A percentile compares a stretch with the other conserved stretches of the same genome.
These are phyloP conservation scores for Wallemia ichthyophaga DNA, from an alignment of 1,284 basidiomycete species.

Conservation along the genomic window DNA sequence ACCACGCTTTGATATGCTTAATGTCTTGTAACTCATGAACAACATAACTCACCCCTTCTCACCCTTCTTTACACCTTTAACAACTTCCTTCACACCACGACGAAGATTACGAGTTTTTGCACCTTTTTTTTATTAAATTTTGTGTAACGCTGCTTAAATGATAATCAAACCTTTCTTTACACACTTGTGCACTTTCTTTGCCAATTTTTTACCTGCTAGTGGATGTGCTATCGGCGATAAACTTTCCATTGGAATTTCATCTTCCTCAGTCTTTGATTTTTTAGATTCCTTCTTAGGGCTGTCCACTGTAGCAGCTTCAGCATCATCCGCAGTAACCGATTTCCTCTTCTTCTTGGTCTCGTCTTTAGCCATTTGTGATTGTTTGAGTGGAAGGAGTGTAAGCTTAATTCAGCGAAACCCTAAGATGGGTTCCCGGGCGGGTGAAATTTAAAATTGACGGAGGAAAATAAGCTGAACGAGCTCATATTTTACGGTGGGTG, in stretches of 20 bases:
- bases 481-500: too few relatives aligned
- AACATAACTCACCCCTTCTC: constrained; percentile 45
- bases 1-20: constrained; percentile 29
- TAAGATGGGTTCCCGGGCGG: too few relatives aligned
- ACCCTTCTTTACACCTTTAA: constrained; percentile 79
- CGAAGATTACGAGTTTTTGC: constrained; percentile 76
- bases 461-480: too few relatives aligned
- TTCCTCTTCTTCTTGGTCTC: constrained; percentile 10
- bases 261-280: constrained; percentile 14
- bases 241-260: constrained; percentile 13
- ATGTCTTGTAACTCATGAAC: constrained; percentile 2
- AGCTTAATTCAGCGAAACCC: too few relatives aligned
- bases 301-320: not conserved
- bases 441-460: too few relatives aligned
- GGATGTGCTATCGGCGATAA: constrained; percentile 40
- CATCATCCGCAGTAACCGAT: not conserved
- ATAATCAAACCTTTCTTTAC: constrained; percentile 47
- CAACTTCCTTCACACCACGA: constrained; percentile 83
- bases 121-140: constrained; percentile 20
- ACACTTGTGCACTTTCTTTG: constrained; percentile 72
- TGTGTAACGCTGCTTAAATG: not conserved
- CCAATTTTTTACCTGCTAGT: constrained; percentile 61
- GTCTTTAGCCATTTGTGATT: constrained; percentile 14
- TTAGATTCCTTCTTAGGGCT: constrained; percentile 13
- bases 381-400: too few relatives aligned